Base-by-base conservation (phyloP, 2,329 filamentous ascomycete species). In the Phoma sp. region DNA sequence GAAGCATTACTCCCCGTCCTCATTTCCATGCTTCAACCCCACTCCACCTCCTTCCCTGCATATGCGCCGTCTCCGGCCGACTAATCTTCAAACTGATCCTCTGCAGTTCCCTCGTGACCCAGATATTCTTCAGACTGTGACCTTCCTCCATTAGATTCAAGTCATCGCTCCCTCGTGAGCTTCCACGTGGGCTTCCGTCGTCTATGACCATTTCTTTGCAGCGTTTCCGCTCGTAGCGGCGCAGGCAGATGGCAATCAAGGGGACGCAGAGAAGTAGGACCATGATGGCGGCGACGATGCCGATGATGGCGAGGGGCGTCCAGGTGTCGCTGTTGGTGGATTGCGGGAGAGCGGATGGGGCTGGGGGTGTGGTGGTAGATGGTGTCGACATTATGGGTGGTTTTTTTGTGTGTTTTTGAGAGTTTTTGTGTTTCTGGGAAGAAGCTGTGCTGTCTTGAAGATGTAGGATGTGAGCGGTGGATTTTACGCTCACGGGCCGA, bases 101-200 rank as follows among this genome's bases (percentile, higher is more conserved):
- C 35, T 59, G 59, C 18, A 68, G 18, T 35, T 68, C 65, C 13
- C 53, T 63, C 4, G 65, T 68, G 1, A 68, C 65, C 0, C 67
- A 7, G 4, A 68, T 67, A 3, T 61, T 67, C 35, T 56, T 58
- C 32, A 64, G 24, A 25, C 64, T 65, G 14, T 64, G 56, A 8
- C 60, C 52, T n/a, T 65, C 63, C 27, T 44, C 38, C 2, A 49
- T 11, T 3, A 46, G 41, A 6, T 37, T 23, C 1, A 46, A 7
- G 1, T 36, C 52, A 2, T 64, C 49, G 32, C 55, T 60, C 59
- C 18, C 52, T 36, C 41, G 39, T 47, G 29, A 61, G 53, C 24
- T 37, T 2, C 49, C 37, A 18, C 18, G 18, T 27, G 59, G 54
- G n/a, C 51, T 41, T 27, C 37, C 41, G 4, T 50, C 33, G 24